These are phyloP conservation scores for Diaporthe aspalathi DNA, from an alignment of 2,329 filamentous ascomycete species.

Conservation along the genomic window DNA sequence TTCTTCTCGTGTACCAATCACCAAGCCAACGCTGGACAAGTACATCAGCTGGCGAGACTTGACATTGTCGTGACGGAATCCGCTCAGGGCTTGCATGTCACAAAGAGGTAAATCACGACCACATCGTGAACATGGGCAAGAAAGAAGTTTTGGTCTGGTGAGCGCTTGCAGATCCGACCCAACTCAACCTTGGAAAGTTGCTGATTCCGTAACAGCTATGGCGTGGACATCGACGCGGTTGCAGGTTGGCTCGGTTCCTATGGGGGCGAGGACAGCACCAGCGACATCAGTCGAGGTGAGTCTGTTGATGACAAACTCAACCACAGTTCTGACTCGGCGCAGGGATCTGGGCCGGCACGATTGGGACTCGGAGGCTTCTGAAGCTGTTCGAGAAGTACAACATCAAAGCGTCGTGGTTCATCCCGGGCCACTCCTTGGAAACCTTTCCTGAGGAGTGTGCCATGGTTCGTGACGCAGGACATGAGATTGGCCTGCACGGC, in stretches of 20 bases:
- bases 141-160: constrained; percentile 45
- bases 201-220: constrained; percentile 59
- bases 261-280: constrained; percentile 77
- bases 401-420: constrained; percentile 72
- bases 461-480: constrained; percentile 57
- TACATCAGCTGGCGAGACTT: background rate
- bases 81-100: background rate
- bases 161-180: background rate
- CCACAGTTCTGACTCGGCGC: background rate
- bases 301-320: background rate
- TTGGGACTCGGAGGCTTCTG: constrained; percentile 73
- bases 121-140: constrained; percentile 41
- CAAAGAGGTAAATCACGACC: too few species aligned
- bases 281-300: constrained; percentile 76
- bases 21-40: background rate
- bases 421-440: constrained; percentile 61
- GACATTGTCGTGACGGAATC: background rate
- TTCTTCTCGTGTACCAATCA: background rate
- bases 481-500: constrained; percentile 59
- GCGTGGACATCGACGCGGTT: constrained; percentile 81
- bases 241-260: constrained; percentile 82
- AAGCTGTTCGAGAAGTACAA: constrained; percentile 79
- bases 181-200: too few species aligned
- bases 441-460: constrained; percentile 60
- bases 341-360: constrained; percentile 74